Evolutionary conservation across 2,329 filamentous ascomycete species (phyloP).

Genomic region (Plenodomus biglobosus): DNA sequence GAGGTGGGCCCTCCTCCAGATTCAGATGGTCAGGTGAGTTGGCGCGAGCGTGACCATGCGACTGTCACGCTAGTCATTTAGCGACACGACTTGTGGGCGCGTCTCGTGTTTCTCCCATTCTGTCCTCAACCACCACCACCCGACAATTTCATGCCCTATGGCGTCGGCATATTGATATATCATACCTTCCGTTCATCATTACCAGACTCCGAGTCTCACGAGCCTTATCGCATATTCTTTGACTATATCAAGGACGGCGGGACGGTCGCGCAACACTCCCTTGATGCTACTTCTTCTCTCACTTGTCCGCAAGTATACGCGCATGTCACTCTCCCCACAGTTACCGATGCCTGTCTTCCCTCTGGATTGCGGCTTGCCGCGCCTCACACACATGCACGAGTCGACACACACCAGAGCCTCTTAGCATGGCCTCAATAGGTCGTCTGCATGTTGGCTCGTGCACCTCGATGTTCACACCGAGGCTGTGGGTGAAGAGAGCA

Average conservation of each 20-base stretch:
- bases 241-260: slow-evolving; percentile 32
- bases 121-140: slow-evolving; percentile 14
- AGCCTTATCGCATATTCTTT: slow-evolving; percentile 18
- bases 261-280: slow-evolving; percentile 26
- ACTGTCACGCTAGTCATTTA: neutral
- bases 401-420: slow-evolving; percentile 63
- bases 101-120: too few relatives aligned
- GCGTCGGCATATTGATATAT: slow-evolving; percentile 6
- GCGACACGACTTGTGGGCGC: neutral
- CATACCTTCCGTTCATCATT: slow-evolving; percentile 3
- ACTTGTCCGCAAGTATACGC: slow-evolving; percentile 37
- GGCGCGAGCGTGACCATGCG: neutral
- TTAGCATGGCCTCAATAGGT: slow-evolving; percentile 58
- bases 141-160: slow-evolving; percentile 17
- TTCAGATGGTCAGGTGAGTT: neutral
- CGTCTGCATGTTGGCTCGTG: slow-evolving; percentile 39
- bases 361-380: slow-evolving; percentile 56
- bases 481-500: slow-evolving; percentile 58
- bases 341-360: slow-evolving; percentile 74
- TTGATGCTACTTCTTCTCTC: slow-evolving; percentile 34
- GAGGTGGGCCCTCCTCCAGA: neutral
- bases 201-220: slow-evolving; percentile 17
- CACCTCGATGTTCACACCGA: slow-evolving; percentile 41
- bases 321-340: slow-evolving; percentile 79
- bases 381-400: slow-evolving; percentile 42